Conservation (phyloP, 495 filamentous ascomycete species). For the Penicillium herquei region DNA sequence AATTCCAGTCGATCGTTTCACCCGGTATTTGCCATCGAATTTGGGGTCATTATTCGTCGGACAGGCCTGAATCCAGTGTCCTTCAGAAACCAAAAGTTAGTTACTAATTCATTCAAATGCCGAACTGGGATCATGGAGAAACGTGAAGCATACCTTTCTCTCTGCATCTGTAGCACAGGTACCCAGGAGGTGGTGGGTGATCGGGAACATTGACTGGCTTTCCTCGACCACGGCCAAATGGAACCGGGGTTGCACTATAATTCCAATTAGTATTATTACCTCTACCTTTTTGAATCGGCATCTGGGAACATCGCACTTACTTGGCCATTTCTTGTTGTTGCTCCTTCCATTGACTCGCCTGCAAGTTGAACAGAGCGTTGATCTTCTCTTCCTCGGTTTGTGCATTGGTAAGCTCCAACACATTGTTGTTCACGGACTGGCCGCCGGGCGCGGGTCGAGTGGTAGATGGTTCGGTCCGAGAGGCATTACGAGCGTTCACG, state of each 20-base stretch:
- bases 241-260: conserved; percentile 62
- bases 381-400: conserved; percentile 90
- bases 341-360: conserved; percentile 81
- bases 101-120: neutral
- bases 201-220: conserved; percentile 78
- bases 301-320: conserved; percentile 48
- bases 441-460: conserved; percentile 45
- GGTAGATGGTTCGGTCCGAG: conserved; percentile 65
- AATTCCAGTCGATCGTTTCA: conserved; percentile 95
- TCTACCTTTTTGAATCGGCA: neutral
- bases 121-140: neutral
- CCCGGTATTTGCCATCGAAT: conserved; percentile 83
- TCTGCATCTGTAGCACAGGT: conserved; percentile 96
- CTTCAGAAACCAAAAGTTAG: conserved; percentile 25
- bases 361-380: conserved; percentile 80
- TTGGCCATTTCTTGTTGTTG: conserved; percentile 90
- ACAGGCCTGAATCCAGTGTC: conserved; percentile 97
- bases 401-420: conserved; percentile 62
- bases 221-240: conserved; percentile 52
- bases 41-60: conserved; percentile 97
- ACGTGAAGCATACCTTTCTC: conserved; percentile 65
- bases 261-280: conserved; percentile 33
- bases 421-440: conserved; percentile 50
- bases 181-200: conserved; percentile 86
- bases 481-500: conserved; percentile 75